Conservation (phyloP, 129 eudicot genomes). For the Flaveria ramosissima region DNA sequence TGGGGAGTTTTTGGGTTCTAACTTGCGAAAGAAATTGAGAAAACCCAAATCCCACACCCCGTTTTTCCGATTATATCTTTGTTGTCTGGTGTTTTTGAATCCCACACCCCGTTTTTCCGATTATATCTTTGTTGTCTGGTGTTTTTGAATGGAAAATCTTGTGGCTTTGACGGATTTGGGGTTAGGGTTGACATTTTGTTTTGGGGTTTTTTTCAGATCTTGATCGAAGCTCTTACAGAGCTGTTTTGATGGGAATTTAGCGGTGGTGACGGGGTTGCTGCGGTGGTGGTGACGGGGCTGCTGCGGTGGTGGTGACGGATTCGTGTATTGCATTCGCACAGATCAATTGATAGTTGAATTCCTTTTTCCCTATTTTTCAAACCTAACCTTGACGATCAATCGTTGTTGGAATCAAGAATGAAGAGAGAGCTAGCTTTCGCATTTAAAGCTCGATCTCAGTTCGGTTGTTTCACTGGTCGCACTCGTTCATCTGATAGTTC, state of each 20-base stretch:
- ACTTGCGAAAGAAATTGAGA: no score
- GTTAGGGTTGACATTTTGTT: constrained; percentile 23
- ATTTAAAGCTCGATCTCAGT: constrained; percentile 46
- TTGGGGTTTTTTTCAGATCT: constrained; percentile 40
- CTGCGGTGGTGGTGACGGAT: neutral
- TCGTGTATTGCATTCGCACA: constrained; percentile 13
- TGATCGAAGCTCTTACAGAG: constrained; percentile 4
- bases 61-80: no score
- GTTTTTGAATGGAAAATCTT: no score
- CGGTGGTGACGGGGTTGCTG: no score
- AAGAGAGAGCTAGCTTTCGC: constrained; percentile 58
- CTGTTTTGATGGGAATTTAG: constrained; percentile 13
- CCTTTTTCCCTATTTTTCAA: constrained; percentile 8
- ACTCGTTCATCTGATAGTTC: constrained; percentile 41
- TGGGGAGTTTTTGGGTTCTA: no score
- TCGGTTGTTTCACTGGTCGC: constrained; percentile 43
- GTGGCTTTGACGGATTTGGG: constrained; percentile 1
- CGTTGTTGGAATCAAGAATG: constrained; percentile 31
- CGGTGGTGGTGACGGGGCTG: no score
- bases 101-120: no score
- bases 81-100: no score
- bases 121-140: no score
- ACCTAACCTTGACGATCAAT: constrained; percentile 17
- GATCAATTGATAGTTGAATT: constrained; percentile 1
- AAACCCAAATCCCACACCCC: no score